phyloP scores from a whole-genome alignment of 176 grass and related monocot species.

The Pontederia crassipes region DNA sequence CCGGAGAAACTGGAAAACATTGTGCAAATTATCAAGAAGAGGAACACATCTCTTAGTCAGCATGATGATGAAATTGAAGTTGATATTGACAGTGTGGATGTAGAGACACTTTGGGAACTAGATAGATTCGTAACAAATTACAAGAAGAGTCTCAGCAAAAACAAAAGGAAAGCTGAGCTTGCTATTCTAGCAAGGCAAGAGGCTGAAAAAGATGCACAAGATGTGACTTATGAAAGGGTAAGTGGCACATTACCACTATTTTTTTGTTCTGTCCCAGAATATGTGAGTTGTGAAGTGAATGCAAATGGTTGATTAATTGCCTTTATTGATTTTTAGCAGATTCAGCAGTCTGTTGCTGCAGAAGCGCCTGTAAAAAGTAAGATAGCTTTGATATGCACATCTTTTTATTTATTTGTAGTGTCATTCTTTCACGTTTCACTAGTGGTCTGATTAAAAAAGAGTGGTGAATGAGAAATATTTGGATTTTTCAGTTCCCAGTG shows the following conservation, averaged over 20 bases:
- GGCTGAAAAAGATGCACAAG: slow-evolving; percentile 28
- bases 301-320: slow-evolving; percentile 3
- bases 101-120: slow-evolving; percentile 94
- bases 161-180: slow-evolving; percentile 85
- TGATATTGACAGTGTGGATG: slow-evolving; percentile 96
- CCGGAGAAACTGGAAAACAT: slow-evolving; percentile 66
- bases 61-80: slow-evolving; percentile 98
- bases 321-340: slow-evolving; percentile 17
- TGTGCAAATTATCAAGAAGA: slow-evolving; percentile 89
- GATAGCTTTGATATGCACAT: slow-evolving; percentile 23
- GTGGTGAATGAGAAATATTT: slow-evolving; percentile 50
- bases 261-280: slow-evolving; percentile 2
- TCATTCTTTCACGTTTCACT: slow-evolving; percentile 10
- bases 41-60: slow-evolving; percentile 77
- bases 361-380: slow-evolving; percentile 35
- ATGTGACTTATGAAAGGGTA: slow-evolving; percentile 46
- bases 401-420: slow-evolving; percentile 2
- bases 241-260: not conserved
- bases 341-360: slow-evolving; percentile 30
- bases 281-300: not conserved
- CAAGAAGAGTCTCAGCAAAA: slow-evolving; percentile 92
- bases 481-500: slow-evolving; percentile 30
- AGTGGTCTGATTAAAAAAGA: slow-evolving; percentile 21
- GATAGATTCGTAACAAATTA: slow-evolving; percentile 94
- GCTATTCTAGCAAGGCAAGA: slow-evolving; percentile 57